Base-by-base conservation (phyloP, 2,329 filamentous ascomycete genomes). In the Furcasterigmium furcatum region DNA sequence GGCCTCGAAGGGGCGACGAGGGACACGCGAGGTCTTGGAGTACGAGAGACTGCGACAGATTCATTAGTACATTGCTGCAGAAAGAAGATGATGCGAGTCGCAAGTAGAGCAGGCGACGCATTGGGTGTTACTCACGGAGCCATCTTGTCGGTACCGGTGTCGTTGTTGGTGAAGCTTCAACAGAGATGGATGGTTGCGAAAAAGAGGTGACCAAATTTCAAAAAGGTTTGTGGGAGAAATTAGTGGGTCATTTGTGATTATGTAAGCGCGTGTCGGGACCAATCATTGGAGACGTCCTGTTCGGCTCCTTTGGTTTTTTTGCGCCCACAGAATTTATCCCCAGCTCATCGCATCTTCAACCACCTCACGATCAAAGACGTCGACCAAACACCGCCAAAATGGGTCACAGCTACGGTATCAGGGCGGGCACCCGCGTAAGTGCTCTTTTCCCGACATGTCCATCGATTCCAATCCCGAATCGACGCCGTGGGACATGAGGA, bases 1-100 rank as follows among this genome's bases (percentile, higher is more conserved):
- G 77, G 91, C 92, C 88, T 97, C 94, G 84, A 96, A 97, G 71
- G 94, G 92, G 80, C 92, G 88, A 78, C 87, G 83, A 69, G 92
- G 91, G 82, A 95, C 91, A 87, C 95, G 96, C 75, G 95, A 95
- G 83, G 94, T 99, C 90, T 99, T 99, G 73, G 88, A 95, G 82
- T 96, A 96, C 65, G 86, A 87, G 72, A 85, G 76, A 61, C 56
- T 58, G 49, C 32, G 43, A 38, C n/a, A 18, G 35, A n/a, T 13
- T 21, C 18, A 47, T 58, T 46, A 58, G 55, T 46, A 52, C 24
- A 18, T 36, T 7, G 16, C 5, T 9, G n/a, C 9, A 16, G n/a
- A 16, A 35, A 18, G 7, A 16, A 35, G n/a, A 18, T 18, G 5
- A 19, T 25, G 5, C 14, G 21, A 24, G 4, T 19, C 16, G 35